Percentiles rank a stretch among this genome's conserved stretches.
Conservation (phyloP, 108 stramenopile species). For the Asterionellopsis glacialis region DNA sequence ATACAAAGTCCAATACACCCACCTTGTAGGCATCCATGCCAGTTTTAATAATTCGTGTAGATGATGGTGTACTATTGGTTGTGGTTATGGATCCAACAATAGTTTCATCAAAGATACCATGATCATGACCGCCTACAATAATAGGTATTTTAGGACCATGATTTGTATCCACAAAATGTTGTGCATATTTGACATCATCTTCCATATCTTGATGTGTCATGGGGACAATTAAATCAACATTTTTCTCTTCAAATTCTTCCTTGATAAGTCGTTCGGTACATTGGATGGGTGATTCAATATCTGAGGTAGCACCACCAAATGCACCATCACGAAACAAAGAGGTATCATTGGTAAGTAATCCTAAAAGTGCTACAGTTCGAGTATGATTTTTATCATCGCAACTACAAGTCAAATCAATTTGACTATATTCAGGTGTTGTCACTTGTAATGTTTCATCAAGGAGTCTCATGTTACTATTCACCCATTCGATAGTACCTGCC, state of each 20-base stretch:
- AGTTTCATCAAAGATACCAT: conserved; percentile 28
- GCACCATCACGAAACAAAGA: conserved; percentile 51
- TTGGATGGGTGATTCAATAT: conserved; percentile 36
- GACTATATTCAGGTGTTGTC: conserved; percentile 48
- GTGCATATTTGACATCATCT: conserved; percentile 9
- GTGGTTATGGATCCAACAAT: neutral
- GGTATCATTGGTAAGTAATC: conserved; percentile 60
- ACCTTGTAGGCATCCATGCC: conserved; percentile 33
- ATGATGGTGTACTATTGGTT: no score
- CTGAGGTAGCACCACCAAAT: conserved; percentile 35
- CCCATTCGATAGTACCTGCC: neutral
- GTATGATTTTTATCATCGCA: conserved; percentile 8
- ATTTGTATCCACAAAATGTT: conserved; percentile 14
- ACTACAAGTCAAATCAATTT: conserved; percentile 21
- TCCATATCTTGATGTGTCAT: conserved; percentile 66
- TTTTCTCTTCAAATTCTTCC: neutral
- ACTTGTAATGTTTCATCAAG: conserved; percentile 25
- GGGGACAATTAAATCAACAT: conserved; percentile 46
- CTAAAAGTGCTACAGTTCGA: conserved; percentile 49
- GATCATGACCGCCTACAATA: conserved; percentile 53
- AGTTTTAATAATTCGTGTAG: conserved; percentile 31
- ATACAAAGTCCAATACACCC: conserved; percentile 35
- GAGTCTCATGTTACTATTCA: conserved; percentile 32
- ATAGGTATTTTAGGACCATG: conserved; percentile 14
- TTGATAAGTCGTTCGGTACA: neutral